phyloP scores from a whole-genome alignment of 2,329 filamentous ascomycete species.

The Stylonectria norvegica region DNA sequence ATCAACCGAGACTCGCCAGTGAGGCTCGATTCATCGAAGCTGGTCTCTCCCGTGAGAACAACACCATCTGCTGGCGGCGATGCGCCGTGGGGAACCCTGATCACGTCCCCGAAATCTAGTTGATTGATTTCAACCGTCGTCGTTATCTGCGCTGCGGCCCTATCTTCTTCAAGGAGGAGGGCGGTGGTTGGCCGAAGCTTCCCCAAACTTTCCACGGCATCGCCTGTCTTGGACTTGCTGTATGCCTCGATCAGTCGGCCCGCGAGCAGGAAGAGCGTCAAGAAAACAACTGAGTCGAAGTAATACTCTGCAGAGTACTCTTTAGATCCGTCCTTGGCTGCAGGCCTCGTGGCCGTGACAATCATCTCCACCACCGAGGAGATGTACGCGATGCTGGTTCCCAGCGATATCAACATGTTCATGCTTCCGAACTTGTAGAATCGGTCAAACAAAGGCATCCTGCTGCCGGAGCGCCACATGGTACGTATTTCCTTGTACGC shows the following conservation, averaged over 20 bases:
- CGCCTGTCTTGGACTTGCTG: slow-evolving; percentile 85
- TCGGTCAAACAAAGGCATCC: slow-evolving; percentile 66
- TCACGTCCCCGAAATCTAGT: slow-evolving; percentile 69
- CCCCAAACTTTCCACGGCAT: slow-evolving; percentile 76
- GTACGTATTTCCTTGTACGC: slow-evolving; percentile 74
- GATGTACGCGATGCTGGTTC: slow-evolving; percentile 83
- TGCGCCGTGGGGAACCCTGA: slow-evolving; percentile 72
- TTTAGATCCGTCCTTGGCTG: slow-evolving; percentile 14
- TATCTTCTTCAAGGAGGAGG: slow-evolving; percentile 56
- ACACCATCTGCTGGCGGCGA: slow-evolving; percentile 83
- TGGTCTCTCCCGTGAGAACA: slow-evolving; percentile 58
- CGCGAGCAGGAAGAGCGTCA: slow-evolving; percentile 80
- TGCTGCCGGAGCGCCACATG: slow-evolving; percentile 74
- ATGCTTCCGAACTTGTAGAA: slow-evolving; percentile 96
- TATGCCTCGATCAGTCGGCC: slow-evolving; percentile 80
- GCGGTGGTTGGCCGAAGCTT: slow-evolving; percentile 77
- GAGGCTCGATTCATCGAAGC: slow-evolving; percentile 86
- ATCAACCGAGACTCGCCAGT: slow-evolving; percentile 74
- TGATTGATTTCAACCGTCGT: slow-evolving; percentile 59
- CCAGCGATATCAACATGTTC: slow-evolving; percentile 89
- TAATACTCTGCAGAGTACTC: slow-evolving; percentile 65
- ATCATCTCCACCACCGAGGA: slow-evolving; percentile 78
- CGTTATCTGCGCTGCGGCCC: slow-evolving; percentile 32
- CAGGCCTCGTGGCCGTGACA: slow-evolving; percentile 47
- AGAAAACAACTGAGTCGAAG: slow-evolving; percentile 89